Conservation (phyloP, 139 green algal genomes). For the Deuterostichococcus epilithicus region DNA sequence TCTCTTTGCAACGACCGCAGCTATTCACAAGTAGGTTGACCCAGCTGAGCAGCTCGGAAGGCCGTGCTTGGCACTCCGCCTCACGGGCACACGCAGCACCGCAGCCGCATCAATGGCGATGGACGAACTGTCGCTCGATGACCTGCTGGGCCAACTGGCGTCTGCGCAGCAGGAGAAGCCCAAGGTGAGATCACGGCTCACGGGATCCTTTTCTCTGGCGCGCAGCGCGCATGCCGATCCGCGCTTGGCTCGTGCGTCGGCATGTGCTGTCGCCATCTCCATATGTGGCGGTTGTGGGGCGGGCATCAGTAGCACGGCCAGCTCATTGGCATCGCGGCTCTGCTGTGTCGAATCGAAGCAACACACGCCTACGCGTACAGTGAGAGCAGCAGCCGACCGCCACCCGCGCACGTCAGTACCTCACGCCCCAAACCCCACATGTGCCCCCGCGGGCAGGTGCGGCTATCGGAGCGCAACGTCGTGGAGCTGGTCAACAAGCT, state of each 20-base stretch:
- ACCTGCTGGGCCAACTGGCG: conserved; percentile 60
- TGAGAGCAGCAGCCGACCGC: background rate
- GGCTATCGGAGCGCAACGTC: conserved; percentile 82
- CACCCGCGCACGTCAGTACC: background rate
- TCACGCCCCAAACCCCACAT: background rate
- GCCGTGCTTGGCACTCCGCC: no score
- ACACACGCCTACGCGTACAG: background rate
- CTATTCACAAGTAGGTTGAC: no score
- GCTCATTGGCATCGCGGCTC: background rate
- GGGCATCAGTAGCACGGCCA: background rate
- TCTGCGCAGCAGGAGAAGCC: conserved; percentile 66
- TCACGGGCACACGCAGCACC: no score
- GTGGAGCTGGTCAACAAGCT: conserved; percentile 88
- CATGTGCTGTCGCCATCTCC: background rate
- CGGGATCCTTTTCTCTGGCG: background rate
- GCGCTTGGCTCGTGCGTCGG: no score
- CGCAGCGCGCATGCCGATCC: no score
- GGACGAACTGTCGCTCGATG: conserved; percentile 52
- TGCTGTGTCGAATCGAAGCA: background rate
- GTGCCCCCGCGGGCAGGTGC: conserved; percentile 20
- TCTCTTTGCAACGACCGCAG: background rate
- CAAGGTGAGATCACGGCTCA: conserved; percentile 18
- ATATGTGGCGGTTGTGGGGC: background rate
- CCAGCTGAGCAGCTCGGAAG: no score
- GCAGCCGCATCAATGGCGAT: conserved; percentile 8